These are phyloP conservation scores for Penicillium angulare DNA, from an alignment of 495 filamentous ascomycete genomes.

Conservation along the genomic window DNA sequence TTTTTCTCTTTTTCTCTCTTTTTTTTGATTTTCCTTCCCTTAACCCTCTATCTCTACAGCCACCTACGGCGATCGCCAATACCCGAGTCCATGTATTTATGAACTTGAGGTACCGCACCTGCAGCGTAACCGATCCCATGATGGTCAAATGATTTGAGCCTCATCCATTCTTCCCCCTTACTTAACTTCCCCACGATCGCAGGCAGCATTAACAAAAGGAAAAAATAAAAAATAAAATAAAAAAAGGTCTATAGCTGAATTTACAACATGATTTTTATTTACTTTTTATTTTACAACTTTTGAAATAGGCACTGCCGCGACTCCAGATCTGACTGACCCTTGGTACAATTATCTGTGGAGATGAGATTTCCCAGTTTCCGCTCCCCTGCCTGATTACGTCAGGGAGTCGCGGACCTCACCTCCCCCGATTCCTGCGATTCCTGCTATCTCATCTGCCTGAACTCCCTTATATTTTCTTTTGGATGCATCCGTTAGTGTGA, in stretches of 20 bases:
- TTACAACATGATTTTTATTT: too few relatives aligned
- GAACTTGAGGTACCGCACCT: neutral
- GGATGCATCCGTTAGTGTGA: slow-evolving; percentile 12
- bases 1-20: too few relatives aligned
- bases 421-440: neutral
- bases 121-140: too few relatives aligned
- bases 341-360: neutral
- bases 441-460: neutral
- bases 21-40: neutral
- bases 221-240: too few relatives aligned
- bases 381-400: slow-evolving; percentile 3
- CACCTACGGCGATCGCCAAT: too few relatives aligned
- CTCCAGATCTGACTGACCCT: too few relatives aligned
- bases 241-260: too few relatives aligned
- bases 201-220: neutral
- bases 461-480: neutral
- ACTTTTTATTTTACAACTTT: too few relatives aligned
- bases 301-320: too few relatives aligned
- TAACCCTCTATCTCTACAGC: neutral
- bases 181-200: neutral
- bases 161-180: neutral
- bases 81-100: neutral
- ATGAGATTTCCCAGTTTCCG: neutral
- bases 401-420: neutral
- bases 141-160: neutral